Evolutionary conservation across 2,329 filamentous ascomycete genomes (phyloP).

Genomic region (Clonostachys rhizophaga): DNA sequence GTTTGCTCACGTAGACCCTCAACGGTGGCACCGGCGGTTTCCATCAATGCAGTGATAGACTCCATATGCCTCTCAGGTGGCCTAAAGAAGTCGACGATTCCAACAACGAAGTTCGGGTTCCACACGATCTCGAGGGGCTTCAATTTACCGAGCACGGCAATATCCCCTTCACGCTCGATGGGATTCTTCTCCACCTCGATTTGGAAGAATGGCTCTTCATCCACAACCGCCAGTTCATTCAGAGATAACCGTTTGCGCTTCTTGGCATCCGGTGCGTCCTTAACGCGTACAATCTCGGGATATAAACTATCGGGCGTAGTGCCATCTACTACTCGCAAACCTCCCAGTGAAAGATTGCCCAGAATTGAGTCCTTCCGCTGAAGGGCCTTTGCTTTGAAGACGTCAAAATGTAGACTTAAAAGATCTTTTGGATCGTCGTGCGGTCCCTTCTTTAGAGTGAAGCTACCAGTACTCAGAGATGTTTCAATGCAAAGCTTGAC

Average conservation of each 20-base stretch:
- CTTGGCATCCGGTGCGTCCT: slow-evolving; percentile 64
- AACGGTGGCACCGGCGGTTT: slow-evolving; percentile 90
- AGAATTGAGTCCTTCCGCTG: slow-evolving; percentile 89
- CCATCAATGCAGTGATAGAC: slow-evolving; percentile 92
- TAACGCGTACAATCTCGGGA: slow-evolving; percentile 92
- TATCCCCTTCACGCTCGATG: slow-evolving; percentile 85
- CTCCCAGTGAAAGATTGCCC: slow-evolving; percentile 83
- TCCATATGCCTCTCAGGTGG: slow-evolving; percentile 98
- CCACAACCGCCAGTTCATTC: slow-evolving; percentile 42
- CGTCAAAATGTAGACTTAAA: slow-evolving; percentile 87
- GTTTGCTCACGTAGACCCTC: slow-evolving; percentile 95
- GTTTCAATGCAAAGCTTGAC: slow-evolving; percentile 91
- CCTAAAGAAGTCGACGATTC: slow-evolving; percentile 91
- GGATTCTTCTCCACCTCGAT: slow-evolving; percentile 94
- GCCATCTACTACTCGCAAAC: slow-evolving; percentile 90
- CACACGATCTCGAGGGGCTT: slow-evolving; percentile 97
- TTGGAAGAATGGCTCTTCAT: slow-evolving; percentile 73
- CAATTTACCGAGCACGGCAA: slow-evolving; percentile 83
- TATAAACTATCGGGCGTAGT: slow-evolving; percentile 89
- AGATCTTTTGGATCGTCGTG: slow-evolving; percentile 66
- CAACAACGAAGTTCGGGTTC: slow-evolving; percentile 90
- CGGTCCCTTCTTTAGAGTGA: slow-evolving; percentile 78
- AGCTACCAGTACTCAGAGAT: slow-evolving; percentile 91
- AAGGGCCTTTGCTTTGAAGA: slow-evolving; percentile 85
- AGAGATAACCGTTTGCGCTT: slow-evolving; percentile 45